Base-by-base conservation (phyloP, 495 filamentous ascomycete genomes). In the Lophiostoma macrostomum region DNA sequence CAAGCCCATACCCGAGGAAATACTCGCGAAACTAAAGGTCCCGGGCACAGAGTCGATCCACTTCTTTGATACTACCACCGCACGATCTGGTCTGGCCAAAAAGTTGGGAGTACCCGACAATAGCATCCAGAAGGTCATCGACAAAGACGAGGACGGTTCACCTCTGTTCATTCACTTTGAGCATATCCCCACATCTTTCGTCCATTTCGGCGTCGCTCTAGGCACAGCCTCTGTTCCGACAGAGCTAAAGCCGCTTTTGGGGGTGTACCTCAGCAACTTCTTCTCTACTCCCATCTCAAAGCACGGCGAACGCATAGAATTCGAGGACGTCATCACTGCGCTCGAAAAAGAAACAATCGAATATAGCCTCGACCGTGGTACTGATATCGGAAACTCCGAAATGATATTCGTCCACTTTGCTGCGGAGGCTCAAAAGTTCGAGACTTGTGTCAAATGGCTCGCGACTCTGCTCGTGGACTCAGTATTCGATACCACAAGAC, bases 161-260 rank as follows among this genome's bases (percentile, higher is more conserved):
- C 88, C 91, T 1, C 74, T 96, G 2, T 99, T 96, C 69, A 77
- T 99, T n/a, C 94, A 99, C 70, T 99, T 93, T 60, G 93, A 99
- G 72, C 81, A 95, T 60, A 85, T 95, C 27, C 80, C 82, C 27
- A 91, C 87, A 36, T 91, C 86, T 60, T 99, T 99, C 64, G 89
- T 95, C 35, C 82, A 88, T 52, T 70, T 97, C 11, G 82, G 78
- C 7, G 67, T 95, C 32, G 67, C 96, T 29, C 87, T 87, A 38
- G 90, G 89, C 1, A 91, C 89, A 1, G 80, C 81, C 13, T 72
- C 80, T 18, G 74, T 95, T 0, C 85, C 89, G 0, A 74, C 84
- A 4, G 76, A 87, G 48, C 75, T 85, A 42, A 87, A 88, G 66
- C 94, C 93, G 8, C 73, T 99, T 10, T 70, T 97, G 12, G 74